Evolutionary conservation across 148 eudicot genomes (phyloP).

Genomic region (Chenopodium suecicum): DNA sequence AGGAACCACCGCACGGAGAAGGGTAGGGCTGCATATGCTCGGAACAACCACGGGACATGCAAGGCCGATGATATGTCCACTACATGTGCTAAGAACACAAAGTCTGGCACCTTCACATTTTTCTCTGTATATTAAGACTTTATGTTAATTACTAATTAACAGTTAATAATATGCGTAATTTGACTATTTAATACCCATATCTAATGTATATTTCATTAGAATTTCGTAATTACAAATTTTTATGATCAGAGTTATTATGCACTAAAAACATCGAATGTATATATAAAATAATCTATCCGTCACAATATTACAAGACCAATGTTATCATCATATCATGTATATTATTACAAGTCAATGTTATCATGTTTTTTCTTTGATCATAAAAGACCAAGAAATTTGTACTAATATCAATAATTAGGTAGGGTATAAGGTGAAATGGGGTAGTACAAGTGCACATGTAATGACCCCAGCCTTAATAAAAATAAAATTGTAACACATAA

Average conservation of each 20-base stretch:
- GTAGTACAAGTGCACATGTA: background rate
- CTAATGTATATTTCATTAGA: too few relatives aligned
- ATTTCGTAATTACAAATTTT: too few relatives aligned
- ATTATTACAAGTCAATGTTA: too few relatives aligned
- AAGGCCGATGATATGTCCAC: constrained; percentile 56
- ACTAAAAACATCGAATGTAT: too few relatives aligned
- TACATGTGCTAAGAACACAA: constrained; percentile 76
- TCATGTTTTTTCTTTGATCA: too few relatives aligned
- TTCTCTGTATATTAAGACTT: constrained; percentile 32
- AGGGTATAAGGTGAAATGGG: background rate
- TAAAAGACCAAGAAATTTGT: background rate
- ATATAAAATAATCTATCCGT: too few relatives aligned
- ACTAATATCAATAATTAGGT: background rate
- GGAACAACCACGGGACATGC: constrained; percentile 52
- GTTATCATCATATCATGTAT: too few relatives aligned
- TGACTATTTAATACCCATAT: too few relatives aligned
- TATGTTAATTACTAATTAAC: too few relatives aligned
- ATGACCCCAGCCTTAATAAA: background rate
- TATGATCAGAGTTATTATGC: too few relatives aligned
- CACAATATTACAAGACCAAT: too few relatives aligned
- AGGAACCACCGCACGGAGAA: constrained; percentile 36
- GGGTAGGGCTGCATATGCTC: constrained; percentile 52
- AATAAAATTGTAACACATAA: background rate
- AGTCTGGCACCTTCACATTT: constrained; percentile 56
- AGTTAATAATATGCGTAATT: too few relatives aligned